Evolutionary conservation across 2,329 filamentous ascomycete species (phyloP).

Genomic region (Hysterium pulicare): DNA sequence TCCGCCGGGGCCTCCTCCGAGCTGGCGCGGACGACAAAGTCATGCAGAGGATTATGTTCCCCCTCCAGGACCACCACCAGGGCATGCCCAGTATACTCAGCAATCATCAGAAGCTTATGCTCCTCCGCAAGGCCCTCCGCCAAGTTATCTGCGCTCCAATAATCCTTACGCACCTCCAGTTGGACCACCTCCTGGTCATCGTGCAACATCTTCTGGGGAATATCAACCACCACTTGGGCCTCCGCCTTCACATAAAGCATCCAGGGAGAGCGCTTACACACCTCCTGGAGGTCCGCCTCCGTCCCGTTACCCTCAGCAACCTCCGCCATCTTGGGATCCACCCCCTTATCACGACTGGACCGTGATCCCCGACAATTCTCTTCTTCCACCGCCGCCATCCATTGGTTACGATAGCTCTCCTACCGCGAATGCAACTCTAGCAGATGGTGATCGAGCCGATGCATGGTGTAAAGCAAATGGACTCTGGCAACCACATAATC

Average conservation of each 20-base stretch:
- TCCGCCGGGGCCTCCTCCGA: conserved; percentile 13
- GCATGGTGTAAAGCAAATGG: conserved; percentile 63
- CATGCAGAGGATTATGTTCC: conserved; percentile 26
- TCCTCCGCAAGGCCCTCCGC: conserved; percentile 27
- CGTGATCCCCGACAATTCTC: conserved; percentile 67
- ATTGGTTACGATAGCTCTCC: conserved; percentile 64
- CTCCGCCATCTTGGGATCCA: conserved; percentile 40
- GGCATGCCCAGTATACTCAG: no score
- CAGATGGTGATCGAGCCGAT: conserved; percentile 62
- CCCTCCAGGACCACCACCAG: conserved; percentile 29
- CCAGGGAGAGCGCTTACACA: background rate
- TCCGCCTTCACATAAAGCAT: conserved; percentile 9
- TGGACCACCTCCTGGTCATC: conserved; percentile 19
- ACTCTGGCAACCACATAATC: conserved; percentile 53
- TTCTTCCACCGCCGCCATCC: conserved; percentile 69
- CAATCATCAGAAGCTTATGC: background rate
- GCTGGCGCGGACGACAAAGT: conserved; percentile 11
- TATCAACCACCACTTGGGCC: conserved; percentile 8
- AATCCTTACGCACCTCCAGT: conserved; percentile 20
- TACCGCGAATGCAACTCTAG: conserved; percentile 65
- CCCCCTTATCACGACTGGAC: conserved; percentile 69
- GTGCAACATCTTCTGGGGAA: background rate
- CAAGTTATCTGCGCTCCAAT: conserved; percentile 13
- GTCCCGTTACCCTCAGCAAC: conserved; percentile 27
- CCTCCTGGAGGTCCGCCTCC: conserved; percentile 17